Evolutionary conservation across 805 yeast species (phyloP), one percentile per base, ranked within the genome.

Genomic region (Spencermartinsiella europaea): DNA sequence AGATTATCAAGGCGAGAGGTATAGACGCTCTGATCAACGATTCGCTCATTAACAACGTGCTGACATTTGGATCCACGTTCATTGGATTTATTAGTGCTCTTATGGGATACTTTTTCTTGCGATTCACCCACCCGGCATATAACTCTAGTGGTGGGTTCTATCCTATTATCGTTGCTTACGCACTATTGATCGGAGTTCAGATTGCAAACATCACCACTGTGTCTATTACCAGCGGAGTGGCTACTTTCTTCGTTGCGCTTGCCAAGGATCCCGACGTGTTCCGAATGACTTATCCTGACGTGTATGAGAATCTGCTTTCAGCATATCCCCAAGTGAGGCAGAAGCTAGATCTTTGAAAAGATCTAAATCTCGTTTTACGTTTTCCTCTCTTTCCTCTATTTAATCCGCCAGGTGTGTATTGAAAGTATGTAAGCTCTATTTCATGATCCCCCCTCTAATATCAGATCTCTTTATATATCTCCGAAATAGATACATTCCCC

Each of bases 231-330:
- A 81, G 89, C 7, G 96, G 96, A 10, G 79, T 81, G 8, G 79
- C 90, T 19, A 85, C 96, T 0, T 82, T 90, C 61, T 83, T 88
- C 64, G 82, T 90, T 39, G 89, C 93, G 0, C 71, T 86, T 58
- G 87, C 90, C 12, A 78, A 80, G 57, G 90, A 87, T 56, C 96
- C 97, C 0, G 95, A 86, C 56, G 79, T 85, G 5, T 83, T 85
- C 71, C 80, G 78, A 60, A 73, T 74, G 67, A 75, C 85, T 38
- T 82, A 88, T 60, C 88, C 95, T 33, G 75, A 75, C 15, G 65
- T 79, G 50, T 84, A 81, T 58, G 80, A 82, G 50, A 80, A 75
- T 55, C 73, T 83, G 21, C 79, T 83, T 56, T 66, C 75, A 51
- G 74, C 79, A 38, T 84, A 84, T 61, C 90, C 90, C 2, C 76